Evolutionary conservation across 2,329 filamentous ascomycete species (phyloP).

Genomic region (Zymoseptoria ardabiliae): DNA sequence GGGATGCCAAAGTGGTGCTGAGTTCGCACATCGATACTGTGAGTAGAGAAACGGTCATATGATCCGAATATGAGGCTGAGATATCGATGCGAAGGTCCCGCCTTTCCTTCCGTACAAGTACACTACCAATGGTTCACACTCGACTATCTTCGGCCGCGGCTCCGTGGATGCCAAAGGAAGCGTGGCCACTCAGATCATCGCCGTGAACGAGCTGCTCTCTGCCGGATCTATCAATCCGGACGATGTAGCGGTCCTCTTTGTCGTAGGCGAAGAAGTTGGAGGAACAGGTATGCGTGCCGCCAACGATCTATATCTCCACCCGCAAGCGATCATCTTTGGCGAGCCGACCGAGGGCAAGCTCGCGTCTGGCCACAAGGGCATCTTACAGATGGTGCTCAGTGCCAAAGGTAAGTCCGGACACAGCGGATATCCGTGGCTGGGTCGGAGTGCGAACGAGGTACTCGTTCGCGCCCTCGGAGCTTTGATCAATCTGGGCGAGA

Average conservation of each 20-base stretch:
- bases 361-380: slow-evolving; percentile 87
- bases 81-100: slow-evolving; percentile 44
- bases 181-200: slow-evolving; percentile 66
- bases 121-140: slow-evolving; percentile 34
- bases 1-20: slow-evolving; percentile 55
- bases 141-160: slow-evolving; percentile 55
- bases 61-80: neutral
- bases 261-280: slow-evolving; percentile 73
- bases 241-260: slow-evolving; percentile 49
- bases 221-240: slow-evolving; percentile 37
- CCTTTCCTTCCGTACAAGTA: slow-evolving; percentile 63
- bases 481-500: slow-evolving; percentile 54
- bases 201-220: slow-evolving; percentile 48
- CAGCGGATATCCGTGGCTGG: slow-evolving; percentile 86
- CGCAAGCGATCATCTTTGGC: slow-evolving; percentile 73
- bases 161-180: slow-evolving; percentile 55
- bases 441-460: slow-evolving; percentile 75
- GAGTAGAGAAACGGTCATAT: slow-evolving; percentile 13
- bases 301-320: slow-evolving; percentile 41
- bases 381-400: slow-evolving; percentile 57
- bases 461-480: slow-evolving; percentile 63
- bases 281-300: slow-evolving; percentile 70
- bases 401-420: slow-evolving; percentile 74
- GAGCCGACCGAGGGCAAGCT: slow-evolving; percentile 88
- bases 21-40: slow-evolving; percentile 77